Percentiles rank a stretch among this genome's conserved stretches.
Evolutionary conservation across 176 grass and related monocot species (phyloP).

Genomic region (Neostapfia colusana): DNA sequence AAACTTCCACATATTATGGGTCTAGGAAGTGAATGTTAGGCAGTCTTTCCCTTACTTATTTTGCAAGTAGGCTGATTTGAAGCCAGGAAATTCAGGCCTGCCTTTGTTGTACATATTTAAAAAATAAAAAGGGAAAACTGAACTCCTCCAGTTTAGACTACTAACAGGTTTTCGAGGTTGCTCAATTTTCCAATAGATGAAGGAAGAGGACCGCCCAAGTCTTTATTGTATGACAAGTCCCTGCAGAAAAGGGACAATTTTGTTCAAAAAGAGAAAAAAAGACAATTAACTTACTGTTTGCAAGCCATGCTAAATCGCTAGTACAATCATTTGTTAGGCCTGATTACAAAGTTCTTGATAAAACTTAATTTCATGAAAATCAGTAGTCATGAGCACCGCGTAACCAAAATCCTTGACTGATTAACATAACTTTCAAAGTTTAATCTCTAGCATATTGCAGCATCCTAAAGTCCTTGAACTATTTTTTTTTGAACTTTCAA

Average conservation of each 20-base stretch:
- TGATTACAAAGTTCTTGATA: neutral
- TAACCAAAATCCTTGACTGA: neutral
- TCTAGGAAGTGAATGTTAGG: too few species aligned
- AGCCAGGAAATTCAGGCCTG: too few species aligned
- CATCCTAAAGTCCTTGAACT: neutral
- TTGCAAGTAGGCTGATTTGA: too few species aligned
- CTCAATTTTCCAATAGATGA: conserved; percentile 62
- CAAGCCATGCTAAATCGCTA: neutral
- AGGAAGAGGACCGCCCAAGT: conserved; percentile 56
- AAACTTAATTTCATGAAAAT: conserved; percentile 2
- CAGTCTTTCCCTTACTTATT: too few species aligned
- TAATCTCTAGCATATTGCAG: neutral
- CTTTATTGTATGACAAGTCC: conserved; percentile 80
- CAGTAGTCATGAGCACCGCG: neutral
- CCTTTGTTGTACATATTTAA: too few species aligned
- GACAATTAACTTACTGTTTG: neutral
- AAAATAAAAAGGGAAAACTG: too few species aligned
- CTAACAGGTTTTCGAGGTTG: conserved; percentile 64
- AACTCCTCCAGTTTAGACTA: conserved; percentile 4
- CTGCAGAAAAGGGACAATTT: conserved; percentile 29
- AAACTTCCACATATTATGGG: too few species aligned
- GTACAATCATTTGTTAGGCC: neutral
- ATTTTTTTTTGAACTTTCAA: neutral
- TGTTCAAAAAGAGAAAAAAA: neutral
- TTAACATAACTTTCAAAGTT: neutral